Conservation (phyloP, 805 yeast genomes). For the Diddensiella caesifluorescens region DNA sequence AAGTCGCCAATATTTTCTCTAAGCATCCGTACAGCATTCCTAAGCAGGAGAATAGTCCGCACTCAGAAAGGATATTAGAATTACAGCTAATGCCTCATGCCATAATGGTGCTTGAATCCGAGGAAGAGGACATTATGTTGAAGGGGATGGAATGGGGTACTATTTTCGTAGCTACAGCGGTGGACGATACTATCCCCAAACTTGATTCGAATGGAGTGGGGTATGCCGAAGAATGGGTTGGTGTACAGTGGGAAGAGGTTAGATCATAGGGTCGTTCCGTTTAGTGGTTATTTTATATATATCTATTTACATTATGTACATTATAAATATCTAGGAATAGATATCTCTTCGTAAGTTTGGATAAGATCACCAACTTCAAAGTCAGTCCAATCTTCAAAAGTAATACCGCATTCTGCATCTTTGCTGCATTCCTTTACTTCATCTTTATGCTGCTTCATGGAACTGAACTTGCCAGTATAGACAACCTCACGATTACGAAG, state of each 20-base stretch:
- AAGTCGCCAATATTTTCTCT: conserved; percentile 41
- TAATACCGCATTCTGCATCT: conserved; percentile 87
- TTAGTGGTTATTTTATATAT: too few species aligned
- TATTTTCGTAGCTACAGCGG: conserved; percentile 69
- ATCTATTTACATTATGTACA: conserved; percentile 5
- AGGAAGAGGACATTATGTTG: conserved; percentile 38
- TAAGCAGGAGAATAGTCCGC: conserved; percentile 52
- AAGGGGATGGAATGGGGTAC: conserved; percentile 99
- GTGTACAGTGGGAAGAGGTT: conserved; percentile 74
- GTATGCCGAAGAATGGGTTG: conserved; percentile 72
- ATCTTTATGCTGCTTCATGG: conserved; percentile 77
- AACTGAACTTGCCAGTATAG: conserved; percentile 57
- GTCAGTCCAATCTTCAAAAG: conserved; percentile 59
- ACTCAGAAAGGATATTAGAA: conserved; percentile 51
- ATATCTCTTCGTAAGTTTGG: conserved; percentile 64
- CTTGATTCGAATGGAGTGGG: conserved; percentile 67
- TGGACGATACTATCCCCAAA: conserved; percentile 51
- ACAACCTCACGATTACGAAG: conserved; percentile 45
- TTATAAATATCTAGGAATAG: conserved; percentile 45
- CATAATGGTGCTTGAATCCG: conserved; percentile 71
- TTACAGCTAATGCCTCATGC: conserved; percentile 92
- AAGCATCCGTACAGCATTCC: conserved; percentile 43
- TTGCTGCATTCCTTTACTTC: conserved; percentile 71
- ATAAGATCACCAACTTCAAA: conserved; percentile 73
- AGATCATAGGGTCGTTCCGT: background rate